phyloP scores from a whole-genome alignment of 2,329 filamentous ascomycete genomes.

The Aspergillus candidus region DNA sequence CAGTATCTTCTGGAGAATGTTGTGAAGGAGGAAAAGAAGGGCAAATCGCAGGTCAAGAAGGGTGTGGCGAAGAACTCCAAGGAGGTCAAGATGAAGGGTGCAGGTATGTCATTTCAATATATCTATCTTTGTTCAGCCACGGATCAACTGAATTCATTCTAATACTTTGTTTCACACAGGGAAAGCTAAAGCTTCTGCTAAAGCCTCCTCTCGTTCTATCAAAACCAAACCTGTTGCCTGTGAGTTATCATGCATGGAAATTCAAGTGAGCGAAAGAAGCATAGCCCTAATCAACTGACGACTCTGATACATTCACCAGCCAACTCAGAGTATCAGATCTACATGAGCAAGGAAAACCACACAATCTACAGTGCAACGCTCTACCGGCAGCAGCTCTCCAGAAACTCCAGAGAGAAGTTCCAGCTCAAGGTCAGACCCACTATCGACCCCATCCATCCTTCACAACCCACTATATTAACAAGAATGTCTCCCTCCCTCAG shows the following conservation, averaged over 20 bases:
- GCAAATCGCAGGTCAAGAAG: constrained; percentile 2
- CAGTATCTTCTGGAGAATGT: constrained; percentile 37
- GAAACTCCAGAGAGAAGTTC: constrained; percentile 53
- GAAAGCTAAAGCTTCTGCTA: no score
- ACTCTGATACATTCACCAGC: no score
- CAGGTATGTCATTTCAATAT: background rate
- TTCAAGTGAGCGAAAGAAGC: no score
- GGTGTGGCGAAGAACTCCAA: background rate
- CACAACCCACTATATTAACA: no score
- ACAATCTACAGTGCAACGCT: constrained; percentile 62
- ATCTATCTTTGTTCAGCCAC: no score
- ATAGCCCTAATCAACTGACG: no score
- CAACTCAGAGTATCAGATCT: constrained; percentile 54
- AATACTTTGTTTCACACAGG: no score
- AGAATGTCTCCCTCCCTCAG: constrained; percentile 34
- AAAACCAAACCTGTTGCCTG: no score
- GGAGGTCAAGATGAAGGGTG: background rate
- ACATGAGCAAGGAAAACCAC: constrained; percentile 51
- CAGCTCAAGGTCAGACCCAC: constrained; percentile 49
- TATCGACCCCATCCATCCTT: no score
- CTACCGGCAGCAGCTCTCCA: constrained; percentile 46
- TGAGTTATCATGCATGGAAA: no score
- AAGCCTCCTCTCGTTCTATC: no score
- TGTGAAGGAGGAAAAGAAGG: constrained; percentile 22
- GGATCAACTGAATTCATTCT: background rate